Conservation (phyloP, 768 basidiomycete species). For the Auricularia auricula-judae region DNA sequence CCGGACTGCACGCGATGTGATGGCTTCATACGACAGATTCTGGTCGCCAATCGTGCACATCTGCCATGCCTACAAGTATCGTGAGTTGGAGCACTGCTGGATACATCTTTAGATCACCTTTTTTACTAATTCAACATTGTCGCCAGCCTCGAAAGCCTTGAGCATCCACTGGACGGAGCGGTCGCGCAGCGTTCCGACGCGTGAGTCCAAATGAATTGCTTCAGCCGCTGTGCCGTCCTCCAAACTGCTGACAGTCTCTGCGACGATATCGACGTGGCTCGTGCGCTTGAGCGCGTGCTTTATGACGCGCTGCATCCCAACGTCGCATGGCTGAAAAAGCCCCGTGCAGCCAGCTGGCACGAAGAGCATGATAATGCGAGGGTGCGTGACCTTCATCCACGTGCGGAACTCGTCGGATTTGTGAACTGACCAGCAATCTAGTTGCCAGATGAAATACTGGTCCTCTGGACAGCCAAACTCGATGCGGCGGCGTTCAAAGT, state of each 20-base stretch:
- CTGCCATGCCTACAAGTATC: no score
- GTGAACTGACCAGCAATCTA: neutral
- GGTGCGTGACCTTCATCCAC: neutral
- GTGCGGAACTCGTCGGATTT: neutral
- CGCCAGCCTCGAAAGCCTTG: slow-evolving; percentile 19
- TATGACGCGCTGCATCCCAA: slow-evolving; percentile 25
- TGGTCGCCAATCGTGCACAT: no score
- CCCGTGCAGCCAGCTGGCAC: slow-evolving; percentile 15
- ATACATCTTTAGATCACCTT: no score
- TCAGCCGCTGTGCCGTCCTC: slow-evolving; percentile 7
- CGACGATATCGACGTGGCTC: slow-evolving; percentile 25
- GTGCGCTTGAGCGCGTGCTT: slow-evolving; percentile 24
- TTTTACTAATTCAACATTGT: slow-evolving; percentile 12
- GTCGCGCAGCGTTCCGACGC: slow-evolving; percentile 14
- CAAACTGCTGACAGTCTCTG: slow-evolving; percentile 17
- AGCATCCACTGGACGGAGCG: slow-evolving; percentile 21
- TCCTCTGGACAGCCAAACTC: no score
- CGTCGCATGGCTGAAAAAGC: slow-evolving; percentile 22
- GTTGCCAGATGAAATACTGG: neutral
- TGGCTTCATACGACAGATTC: no score
- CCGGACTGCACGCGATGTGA: no score
- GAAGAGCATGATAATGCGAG: slow-evolving; percentile 19
- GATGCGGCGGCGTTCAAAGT: no score
- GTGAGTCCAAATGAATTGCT: slow-evolving; percentile 13
- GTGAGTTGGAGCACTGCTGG: no score